Conservation (phyloP, 139 green algal species). For the Edaphochlamys debaryana region DNA sequence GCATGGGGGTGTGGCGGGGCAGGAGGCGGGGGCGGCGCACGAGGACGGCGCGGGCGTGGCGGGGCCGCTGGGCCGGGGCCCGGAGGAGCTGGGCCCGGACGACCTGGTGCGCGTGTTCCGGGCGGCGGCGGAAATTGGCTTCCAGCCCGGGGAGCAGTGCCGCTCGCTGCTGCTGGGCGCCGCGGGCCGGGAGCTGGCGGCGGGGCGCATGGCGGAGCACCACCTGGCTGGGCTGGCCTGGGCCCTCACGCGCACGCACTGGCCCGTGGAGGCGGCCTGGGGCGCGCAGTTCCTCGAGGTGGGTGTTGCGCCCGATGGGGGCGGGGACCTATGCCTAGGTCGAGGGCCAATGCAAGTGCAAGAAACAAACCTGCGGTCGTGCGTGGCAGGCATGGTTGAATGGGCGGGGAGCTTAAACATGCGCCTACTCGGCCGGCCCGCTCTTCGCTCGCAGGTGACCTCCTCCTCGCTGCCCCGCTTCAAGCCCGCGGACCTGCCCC, state of each 20-base stretch:
- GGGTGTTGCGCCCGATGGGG: neutral
- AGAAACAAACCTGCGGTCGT: too few relatives aligned
- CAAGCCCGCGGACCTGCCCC: slow-evolving; percentile 6
- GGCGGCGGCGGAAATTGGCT: slow-evolving; percentile 6
- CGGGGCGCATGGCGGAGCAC: slow-evolving; percentile 4
- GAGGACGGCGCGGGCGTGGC: neutral
- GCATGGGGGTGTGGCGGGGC: too few relatives aligned
- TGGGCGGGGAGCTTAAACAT: too few relatives aligned
- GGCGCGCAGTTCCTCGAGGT: neutral
- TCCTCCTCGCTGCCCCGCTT: neutral
- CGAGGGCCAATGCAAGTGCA: neutral
- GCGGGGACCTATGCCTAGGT: neutral
- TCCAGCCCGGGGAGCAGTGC: slow-evolving; percentile 18
- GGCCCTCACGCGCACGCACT: slow-evolving; percentile 2
- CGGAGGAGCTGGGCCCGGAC: neutral
- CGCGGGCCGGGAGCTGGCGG: neutral
- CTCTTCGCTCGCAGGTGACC: slow-evolving; percentile 6
- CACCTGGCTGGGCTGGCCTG: slow-evolving; percentile 27
- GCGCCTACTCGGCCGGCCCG: too few relatives aligned
- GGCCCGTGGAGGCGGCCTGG: neutral
- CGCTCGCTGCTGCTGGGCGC: slow-evolving; percentile 10
- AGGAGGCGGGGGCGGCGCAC: neutral
- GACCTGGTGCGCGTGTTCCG: slow-evolving; percentile 1
- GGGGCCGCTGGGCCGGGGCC: neutral
- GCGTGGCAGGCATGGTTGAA: too few relatives aligned